Conservation (phyloP, 2,329 filamentous ascomycete genomes). For the Chaetomium sp. region DNA sequence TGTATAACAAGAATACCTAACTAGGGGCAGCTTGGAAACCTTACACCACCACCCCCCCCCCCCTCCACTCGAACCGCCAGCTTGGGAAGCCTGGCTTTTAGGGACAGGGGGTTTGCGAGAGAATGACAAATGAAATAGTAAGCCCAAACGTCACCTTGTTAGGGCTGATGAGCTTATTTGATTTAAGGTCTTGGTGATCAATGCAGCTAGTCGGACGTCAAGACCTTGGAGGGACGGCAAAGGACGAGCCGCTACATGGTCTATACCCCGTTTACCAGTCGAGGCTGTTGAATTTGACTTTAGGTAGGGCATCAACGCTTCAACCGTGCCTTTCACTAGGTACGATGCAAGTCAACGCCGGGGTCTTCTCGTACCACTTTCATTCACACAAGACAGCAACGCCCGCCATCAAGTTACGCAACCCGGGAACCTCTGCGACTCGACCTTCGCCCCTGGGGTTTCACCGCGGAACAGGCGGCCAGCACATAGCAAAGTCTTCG, state of each 20-base stretch:
- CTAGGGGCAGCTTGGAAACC: not conserved
- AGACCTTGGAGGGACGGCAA: not conserved
- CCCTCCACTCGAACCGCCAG: not conserved
- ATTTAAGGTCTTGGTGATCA: slow-evolving; percentile 6
- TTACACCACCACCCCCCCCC: too few species aligned
- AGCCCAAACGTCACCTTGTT: not conserved
- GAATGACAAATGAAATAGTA: not conserved
- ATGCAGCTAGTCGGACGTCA: slow-evolving; percentile 1
- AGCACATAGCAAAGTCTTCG: not conserved
- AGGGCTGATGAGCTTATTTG: slow-evolving; percentile 3
- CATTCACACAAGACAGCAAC: not conserved
- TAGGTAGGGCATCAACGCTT: not conserved
- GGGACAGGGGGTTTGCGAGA: not conserved
- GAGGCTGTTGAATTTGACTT: not conserved
- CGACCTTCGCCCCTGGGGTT: not conserved
- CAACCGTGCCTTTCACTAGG: not conserved
- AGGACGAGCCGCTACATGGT: not conserved
- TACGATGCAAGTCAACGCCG: not conserved
- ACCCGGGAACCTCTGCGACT: not conserved
- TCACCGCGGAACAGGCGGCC: not conserved
- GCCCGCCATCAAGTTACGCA: not conserved
- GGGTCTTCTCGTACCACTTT: not conserved
- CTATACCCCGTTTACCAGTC: not conserved
- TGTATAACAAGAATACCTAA: not conserved
- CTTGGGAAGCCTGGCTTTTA: not conserved